Evolutionary conservation across 768 basidiomycete species (phyloP).

Genomic region (Termitomyces sp.): DNA sequence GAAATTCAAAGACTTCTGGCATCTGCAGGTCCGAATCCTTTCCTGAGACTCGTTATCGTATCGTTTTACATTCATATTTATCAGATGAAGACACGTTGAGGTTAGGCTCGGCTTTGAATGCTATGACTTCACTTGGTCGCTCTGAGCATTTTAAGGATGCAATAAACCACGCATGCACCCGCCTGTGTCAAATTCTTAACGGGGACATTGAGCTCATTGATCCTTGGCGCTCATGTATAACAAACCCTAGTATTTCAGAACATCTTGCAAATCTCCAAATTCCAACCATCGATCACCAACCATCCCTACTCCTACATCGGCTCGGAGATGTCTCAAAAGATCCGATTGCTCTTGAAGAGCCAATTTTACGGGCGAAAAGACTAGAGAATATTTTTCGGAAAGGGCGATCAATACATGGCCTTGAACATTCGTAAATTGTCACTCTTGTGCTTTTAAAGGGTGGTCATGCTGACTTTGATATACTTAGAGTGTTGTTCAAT

Average conservation of each 20-base stretch:
- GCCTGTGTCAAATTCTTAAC: neutral
- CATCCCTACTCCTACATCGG: neutral
- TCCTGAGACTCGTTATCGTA: neutral
- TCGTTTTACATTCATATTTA: neutral
- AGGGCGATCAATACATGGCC: neutral
- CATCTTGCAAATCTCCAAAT: neutral
- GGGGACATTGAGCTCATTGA: neutral
- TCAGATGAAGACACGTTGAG: neutral
- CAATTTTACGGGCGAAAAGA: neutral
- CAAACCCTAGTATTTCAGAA: neutral
- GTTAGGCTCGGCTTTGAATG: neutral
- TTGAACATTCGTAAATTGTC: neutral
- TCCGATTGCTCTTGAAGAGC: neutral
- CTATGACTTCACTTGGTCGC: neutral
- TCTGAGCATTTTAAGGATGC: neutral
- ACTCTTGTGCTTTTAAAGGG: neutral
- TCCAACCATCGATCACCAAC: neutral
- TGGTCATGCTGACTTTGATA: neutral
- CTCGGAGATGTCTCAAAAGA: neutral
- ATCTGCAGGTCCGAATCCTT: neutral
- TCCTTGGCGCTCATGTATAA: neutral
- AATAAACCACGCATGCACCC: neutral
- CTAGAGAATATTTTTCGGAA: neutral
- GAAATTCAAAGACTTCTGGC: neutral
- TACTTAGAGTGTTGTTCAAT: neutral